phyloP scores from a whole-genome alignment of 2,329 filamentous ascomycete species.

The Trichoderma sp. region DNA sequence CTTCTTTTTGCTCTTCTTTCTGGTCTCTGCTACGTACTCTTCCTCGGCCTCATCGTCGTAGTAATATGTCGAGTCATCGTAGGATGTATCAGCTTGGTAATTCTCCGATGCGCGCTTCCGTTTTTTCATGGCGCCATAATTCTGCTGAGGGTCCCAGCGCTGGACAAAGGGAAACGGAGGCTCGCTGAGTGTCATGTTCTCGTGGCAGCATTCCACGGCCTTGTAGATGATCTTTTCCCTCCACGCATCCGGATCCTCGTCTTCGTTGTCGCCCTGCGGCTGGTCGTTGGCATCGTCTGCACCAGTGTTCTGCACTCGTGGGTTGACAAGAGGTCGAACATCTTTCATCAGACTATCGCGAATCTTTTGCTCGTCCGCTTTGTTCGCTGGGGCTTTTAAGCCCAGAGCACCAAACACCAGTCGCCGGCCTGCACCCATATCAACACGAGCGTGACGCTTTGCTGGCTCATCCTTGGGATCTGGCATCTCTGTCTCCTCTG shows the following conservation, averaged over 20 bases:
- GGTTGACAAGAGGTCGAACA: slow-evolving; percentile 42
- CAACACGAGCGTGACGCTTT: slow-evolving; percentile 27
- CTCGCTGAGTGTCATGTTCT: slow-evolving; percentile 63
- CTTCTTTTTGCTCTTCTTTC: slow-evolving; percentile 39
- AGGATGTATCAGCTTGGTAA: slow-evolving; percentile 30
- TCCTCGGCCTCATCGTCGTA: slow-evolving; percentile 39
- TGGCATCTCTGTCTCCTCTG: neutral
- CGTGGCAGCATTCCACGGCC: slow-evolving; percentile 81
- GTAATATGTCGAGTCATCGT: slow-evolving; percentile 29
- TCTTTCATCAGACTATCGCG: slow-evolving; percentile 58
- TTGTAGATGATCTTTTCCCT: slow-evolving; percentile 68
- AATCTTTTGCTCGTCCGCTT: slow-evolving; percentile 63
- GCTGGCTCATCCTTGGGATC: slow-evolving; percentile 9
- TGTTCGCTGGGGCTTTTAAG: slow-evolving; percentile 63
- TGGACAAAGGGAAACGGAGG: slow-evolving; percentile 90
- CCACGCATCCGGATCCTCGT: slow-evolving; percentile 63
- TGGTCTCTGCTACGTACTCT: neutral
- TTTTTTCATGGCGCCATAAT: slow-evolving; percentile 42
- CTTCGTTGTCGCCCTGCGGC: slow-evolving; percentile 16
- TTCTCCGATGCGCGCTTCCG: slow-evolving; percentile 47
- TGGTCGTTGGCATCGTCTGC: neutral
- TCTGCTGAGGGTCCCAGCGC: slow-evolving; percentile 79
- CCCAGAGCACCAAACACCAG: slow-evolving; percentile 72
- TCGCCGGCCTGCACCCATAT: slow-evolving; percentile 61
- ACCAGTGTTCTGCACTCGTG: slow-evolving; percentile 28